These are phyloP conservation scores for Meyerozyma guilliermondii DNA, from an alignment of 1,139 yeast genomes.

Conservation along the genomic window DNA sequence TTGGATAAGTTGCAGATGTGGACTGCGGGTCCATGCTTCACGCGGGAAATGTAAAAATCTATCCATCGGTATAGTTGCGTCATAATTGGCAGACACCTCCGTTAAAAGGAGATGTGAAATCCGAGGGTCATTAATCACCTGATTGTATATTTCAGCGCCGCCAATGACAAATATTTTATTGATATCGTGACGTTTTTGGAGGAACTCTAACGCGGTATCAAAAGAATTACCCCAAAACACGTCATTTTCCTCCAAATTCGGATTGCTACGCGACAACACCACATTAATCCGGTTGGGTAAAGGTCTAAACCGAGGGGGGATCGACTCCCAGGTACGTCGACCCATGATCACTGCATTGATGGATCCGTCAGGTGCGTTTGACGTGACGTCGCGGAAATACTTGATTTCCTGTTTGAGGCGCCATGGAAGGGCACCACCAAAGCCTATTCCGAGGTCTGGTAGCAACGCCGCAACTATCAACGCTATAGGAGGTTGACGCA, in stretches of 20 bases:
- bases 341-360: constrained; percentile 93
- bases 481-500: constrained; percentile 35
- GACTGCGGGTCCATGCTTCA: constrained; percentile 33
- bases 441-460: constrained; percentile 83
- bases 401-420: constrained; percentile 76
- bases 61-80: constrained; percentile 51
- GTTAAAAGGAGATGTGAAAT: constrained; percentile 69
- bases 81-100: constrained; percentile 41
- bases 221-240: constrained; percentile 44
- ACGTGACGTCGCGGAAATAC: constrained; percentile 74
- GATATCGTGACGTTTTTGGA: constrained; percentile 17
- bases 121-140: constrained; percentile 38
- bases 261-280: constrained; percentile 53
- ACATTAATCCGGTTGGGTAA: constrained; percentile 71
- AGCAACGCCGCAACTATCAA: constrained; percentile 80
- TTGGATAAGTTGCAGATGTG: constrained; percentile 28
- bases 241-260: constrained; percentile 15
- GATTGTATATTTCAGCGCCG: constrained; percentile 81
- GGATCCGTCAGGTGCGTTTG: constrained; percentile 25
- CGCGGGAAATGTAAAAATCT: constrained; percentile 48
- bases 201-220: constrained; percentile 34
- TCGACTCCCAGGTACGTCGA: constrained; percentile 91
- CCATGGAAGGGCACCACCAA: constrained; percentile 85
- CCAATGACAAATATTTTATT: constrained; percentile 81
- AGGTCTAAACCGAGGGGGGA: constrained; percentile 81